Conservation (phyloP, 345 rosid genomes). For the Euphorbia peplus region DNA sequence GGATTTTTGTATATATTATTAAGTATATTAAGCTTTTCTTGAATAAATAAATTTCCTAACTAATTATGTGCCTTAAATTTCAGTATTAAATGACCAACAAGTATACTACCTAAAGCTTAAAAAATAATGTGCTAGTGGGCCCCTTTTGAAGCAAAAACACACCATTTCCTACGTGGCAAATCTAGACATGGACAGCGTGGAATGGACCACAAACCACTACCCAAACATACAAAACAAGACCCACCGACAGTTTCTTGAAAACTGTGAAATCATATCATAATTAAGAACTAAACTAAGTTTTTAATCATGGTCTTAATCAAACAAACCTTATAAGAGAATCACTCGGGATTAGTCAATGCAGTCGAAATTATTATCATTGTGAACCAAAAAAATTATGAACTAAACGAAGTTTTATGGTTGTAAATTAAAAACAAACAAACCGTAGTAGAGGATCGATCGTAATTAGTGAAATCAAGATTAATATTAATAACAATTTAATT, state of each 20-base stretch:
- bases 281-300: background rate
- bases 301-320: background rate
- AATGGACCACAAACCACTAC: slow-evolving; percentile 3
- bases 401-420: background rate
- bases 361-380: no score
- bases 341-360: no score
- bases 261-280: background rate
- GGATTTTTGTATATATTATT: no score
- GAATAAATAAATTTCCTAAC: no score
- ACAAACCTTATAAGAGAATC: no score
- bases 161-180: slow-evolving; percentile 23
- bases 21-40: no score
- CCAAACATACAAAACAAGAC: slow-evolving; percentile 22
- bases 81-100: background rate
- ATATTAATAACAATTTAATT: no score
- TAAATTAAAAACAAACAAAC: no score
- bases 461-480: no score
- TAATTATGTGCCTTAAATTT: background rate
- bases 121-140: background rate
- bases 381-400: background rate
- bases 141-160: background rate
- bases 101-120: background rate
- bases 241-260: slow-evolving; percentile 60
- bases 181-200: slow-evolving; percentile 11
- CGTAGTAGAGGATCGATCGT: no score